These are phyloP conservation scores for Cytospora schulzeri DNA, from an alignment of 2,329 filamentous ascomycete genomes.

Conservation along the genomic window DNA sequence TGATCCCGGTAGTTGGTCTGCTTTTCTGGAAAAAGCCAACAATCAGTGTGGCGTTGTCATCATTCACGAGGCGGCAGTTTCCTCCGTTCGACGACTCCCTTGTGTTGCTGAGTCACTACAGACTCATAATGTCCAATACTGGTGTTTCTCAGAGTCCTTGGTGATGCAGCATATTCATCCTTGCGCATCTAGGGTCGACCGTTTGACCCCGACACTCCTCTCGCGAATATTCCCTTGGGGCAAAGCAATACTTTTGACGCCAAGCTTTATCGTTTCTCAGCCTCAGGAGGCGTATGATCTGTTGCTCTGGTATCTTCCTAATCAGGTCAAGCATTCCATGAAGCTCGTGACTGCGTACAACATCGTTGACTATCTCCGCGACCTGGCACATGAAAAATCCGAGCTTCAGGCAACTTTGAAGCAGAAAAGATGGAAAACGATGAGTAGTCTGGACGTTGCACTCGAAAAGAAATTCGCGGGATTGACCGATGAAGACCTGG, in stretches of 20 bases:
- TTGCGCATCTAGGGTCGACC: constrained; percentile 29
- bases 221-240: constrained; percentile 48
- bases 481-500: constrained; percentile 23
- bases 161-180: constrained; percentile 36
- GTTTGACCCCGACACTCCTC: constrained; percentile 4
- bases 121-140: constrained; percentile 38
- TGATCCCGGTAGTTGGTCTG: constrained; percentile 49
- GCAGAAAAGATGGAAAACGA: constrained; percentile 23
- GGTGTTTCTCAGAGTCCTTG: constrained; percentile 44
- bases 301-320: constrained; percentile 44
- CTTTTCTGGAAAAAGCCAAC: constrained; percentile 41
- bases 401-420: constrained; percentile 26
- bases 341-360: constrained; percentile 42
- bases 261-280: constrained; percentile 52
- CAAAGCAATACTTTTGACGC: constrained; percentile 49
- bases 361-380: constrained; percentile 40
- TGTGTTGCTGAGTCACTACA: constrained; percentile 39
- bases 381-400: constrained; percentile 40
- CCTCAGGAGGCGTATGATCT: constrained; percentile 43
- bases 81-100: constrained; percentile 44
- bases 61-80: constrained; percentile 47
- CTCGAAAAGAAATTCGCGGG: constrained; percentile 8
- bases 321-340: constrained; percentile 31
- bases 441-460: constrained; percentile 15
- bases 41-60: constrained; percentile 40